Percentiles rank a stretch among this genome's conserved stretches.
phyloP scores from a whole-genome alignment of 1,139 yeast species.

The Yamadazyma diddensiae region DNA sequence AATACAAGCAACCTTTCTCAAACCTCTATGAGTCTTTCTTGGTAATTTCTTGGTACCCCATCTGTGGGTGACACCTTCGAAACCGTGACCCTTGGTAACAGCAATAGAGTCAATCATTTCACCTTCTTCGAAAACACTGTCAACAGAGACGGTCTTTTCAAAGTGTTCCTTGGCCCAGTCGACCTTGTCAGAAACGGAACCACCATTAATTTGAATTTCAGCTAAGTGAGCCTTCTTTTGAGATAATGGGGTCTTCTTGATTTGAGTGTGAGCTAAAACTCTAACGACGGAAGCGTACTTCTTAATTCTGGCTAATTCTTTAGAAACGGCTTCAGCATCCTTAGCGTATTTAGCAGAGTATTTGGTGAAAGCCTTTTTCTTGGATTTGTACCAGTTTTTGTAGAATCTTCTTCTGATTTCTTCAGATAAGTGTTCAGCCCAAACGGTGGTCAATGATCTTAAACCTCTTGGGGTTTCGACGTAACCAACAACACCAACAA shows the following conservation, averaged over 20 bases:
- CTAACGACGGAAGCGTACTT: conserved; percentile 99
- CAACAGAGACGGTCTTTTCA: conserved; percentile 96
- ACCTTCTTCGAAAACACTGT: conserved; percentile 96
- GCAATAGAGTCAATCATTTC: conserved; percentile 98
- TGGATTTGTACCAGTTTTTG: conserved; percentile 99
- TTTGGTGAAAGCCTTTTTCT: conserved; percentile 99
- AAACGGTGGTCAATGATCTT: conserved; percentile 98
- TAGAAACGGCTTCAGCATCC: conserved; percentile 84
- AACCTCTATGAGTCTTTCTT: conserved; percentile 99
- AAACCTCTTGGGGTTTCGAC: conserved; percentile 99
- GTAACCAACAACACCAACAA: conserved; percentile 99
- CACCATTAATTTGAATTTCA: conserved; percentile 99
- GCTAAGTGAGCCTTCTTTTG: conserved; percentile 99
- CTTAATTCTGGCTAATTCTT: conserved; percentile 97
- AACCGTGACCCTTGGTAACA: conserved; percentile 99
- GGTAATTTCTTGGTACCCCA: conserved; percentile 99
- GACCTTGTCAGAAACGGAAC: conserved; percentile 95
- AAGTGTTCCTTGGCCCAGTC: conserved; percentile 99
- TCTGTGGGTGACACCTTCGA: conserved; percentile 99
- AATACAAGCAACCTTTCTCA: conserved; percentile 99
- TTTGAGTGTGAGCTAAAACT: conserved; percentile 99
- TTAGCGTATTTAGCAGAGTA: conserved; percentile 98
- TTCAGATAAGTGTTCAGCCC: conserved; percentile 99
- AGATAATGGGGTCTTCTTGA: conserved; percentile 98
- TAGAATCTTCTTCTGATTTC: conserved; percentile 99